Evolutionary conservation across 345 rosid species (phyloP), one percentile per base, ranked within the genome.

Genomic region (Garcia nutans): DNA sequence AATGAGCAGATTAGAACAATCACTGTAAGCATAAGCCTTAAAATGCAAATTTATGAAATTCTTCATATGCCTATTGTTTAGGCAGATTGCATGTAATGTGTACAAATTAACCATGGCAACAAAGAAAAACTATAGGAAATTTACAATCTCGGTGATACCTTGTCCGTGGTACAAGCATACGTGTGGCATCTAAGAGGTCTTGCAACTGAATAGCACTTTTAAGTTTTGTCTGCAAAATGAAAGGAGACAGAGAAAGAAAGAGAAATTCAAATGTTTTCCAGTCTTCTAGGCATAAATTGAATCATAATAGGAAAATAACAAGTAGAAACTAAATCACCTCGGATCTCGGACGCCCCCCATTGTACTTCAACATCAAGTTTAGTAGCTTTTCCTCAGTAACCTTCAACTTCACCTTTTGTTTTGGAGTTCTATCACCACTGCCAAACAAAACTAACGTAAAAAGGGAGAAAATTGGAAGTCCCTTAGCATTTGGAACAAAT

Each of bases 361-460:
- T 93, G 85, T 96, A 96, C 83, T 96, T 96, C 73, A 91, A 84
- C 98, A 96, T 93, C 85, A 96, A 90, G 78, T 91, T 96, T 76
- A 96, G 82, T 71, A 96, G 89, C 65, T 91, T 96, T 82, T 96
- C 98, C 86, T 96, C 99, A 4, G 99, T 93, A 72, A 96, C 97
- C 85, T 88, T 96, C 84, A 96, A 84, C 87, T 96, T 96, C 69
- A 96, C 99, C 88, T 96, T 96, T 85, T 96, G 99, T 86, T 96
- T 96, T 77, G 99, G 97, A 81, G 99, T 96, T 88, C 99, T 87
- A 82, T 96, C 99, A 80, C 99, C 99, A 75, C 99, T 96, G 89
- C 70, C 55, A 78, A 31, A 65, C 64, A 70, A 75, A 76, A 75
- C 8, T 65, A 31, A 68, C 24, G 22, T 78, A 62, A 59, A 33